Evolutionary conservation across 306 rosid species (phyloP).

Genomic region (Casuarina cunninghamiana): DNA sequence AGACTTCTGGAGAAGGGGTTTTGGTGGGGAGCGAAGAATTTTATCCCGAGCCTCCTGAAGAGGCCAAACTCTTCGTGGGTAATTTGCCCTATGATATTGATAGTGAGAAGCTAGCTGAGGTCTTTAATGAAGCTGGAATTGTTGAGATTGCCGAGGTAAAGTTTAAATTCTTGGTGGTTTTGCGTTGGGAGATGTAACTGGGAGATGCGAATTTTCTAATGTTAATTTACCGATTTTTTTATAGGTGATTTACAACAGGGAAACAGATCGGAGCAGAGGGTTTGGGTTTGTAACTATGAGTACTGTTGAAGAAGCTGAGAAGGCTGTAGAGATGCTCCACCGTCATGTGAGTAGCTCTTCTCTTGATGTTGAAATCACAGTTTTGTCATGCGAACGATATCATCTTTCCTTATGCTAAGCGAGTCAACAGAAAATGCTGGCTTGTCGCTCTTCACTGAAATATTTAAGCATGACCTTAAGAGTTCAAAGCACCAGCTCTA

Average conservation of each 20-base stretch:
- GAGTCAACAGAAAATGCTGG: neutral
- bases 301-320: conserved; percentile 76
- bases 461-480: neutral
- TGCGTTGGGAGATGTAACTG: conserved; percentile 1
- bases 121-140: conserved; percentile 71
- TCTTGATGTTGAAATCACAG: neutral
- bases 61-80: conserved; percentile 79
- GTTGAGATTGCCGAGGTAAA: conserved; percentile 90
- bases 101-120: conserved; percentile 64
- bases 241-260: conserved; percentile 85
- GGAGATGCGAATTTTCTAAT: neutral
- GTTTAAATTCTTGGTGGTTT: neutral
- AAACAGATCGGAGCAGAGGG: conserved; percentile 81
- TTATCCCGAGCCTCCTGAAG: conserved; percentile 59
- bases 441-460: neutral
- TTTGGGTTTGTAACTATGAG: conserved; percentile 94
- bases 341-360: conserved; percentile 56
- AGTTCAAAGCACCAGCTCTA: neutral
- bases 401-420: neutral
- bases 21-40: conserved; percentile 32
- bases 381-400: neutral
- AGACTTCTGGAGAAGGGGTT: conserved; percentile 38
- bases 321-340: conserved; percentile 67
- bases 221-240: conserved; percentile 20
- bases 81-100: conserved; percentile 85